Conservation (phyloP, 129 eudicot species). For the Arctium minus region DNA sequence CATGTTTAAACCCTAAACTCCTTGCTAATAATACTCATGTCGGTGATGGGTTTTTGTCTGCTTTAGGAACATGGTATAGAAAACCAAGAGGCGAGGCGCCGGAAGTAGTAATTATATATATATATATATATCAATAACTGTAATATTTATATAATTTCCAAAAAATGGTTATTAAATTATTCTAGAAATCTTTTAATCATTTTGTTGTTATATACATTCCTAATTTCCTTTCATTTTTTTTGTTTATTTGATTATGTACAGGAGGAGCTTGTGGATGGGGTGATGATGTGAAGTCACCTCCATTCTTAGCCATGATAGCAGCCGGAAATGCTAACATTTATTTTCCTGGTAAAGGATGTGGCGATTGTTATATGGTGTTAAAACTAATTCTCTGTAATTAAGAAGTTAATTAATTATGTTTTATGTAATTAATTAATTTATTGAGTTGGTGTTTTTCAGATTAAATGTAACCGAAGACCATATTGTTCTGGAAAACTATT, state of each 20-base stretch:
- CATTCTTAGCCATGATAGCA: constrained; percentile 15
- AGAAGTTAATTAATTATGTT: not conserved
- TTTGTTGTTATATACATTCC: too few relatives aligned
- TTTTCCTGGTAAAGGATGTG: constrained; percentile 26
- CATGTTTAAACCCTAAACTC: not conserved
- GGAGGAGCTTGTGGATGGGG: constrained; percentile 23
- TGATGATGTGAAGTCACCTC: not conserved
- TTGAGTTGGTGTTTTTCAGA: constrained; percentile 15
- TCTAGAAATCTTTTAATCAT: too few relatives aligned
- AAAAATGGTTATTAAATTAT: not conserved
- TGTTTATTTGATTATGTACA: not conserved
- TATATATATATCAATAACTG: not conserved
- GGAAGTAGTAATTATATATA: constrained; percentile 11
- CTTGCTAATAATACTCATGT: not conserved
- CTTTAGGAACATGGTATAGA: constrained; percentile 28
- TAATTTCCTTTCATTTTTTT: not conserved
- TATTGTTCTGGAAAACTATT: constrained; percentile 34
- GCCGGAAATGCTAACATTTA: constrained; percentile 27
- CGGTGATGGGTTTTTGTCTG: not conserved
- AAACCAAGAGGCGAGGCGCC: not conserved
- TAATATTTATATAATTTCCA: not conserved
- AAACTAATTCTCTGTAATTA: not conserved
- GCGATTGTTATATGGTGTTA: constrained; percentile 28
- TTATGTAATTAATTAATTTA: not conserved
- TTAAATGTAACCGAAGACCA: constrained; percentile 21